These are phyloP conservation scores for Leishmania lainsoni DNA, from an alignment of 208 protist species.

Conservation along the genomic window DNA sequence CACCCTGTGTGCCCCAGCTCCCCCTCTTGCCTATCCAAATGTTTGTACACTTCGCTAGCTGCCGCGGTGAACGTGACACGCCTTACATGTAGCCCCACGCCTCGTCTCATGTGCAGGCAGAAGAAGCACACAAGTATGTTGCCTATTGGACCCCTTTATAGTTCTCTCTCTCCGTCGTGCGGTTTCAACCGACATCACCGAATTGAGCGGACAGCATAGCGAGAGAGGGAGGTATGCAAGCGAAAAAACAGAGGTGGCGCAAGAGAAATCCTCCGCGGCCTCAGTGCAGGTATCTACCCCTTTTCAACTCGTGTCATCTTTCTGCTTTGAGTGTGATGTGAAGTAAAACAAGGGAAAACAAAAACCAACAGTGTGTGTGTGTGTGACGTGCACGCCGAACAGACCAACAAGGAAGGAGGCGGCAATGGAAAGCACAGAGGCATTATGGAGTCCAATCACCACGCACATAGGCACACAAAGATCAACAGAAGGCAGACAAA, in stretches of 20 bases:
- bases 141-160: neutral
- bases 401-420: neutral
- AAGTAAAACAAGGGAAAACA: neutral
- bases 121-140: neutral
- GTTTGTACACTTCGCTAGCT: neutral
- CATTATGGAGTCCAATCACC: constrained; percentile 12
- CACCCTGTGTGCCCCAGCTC: neutral
- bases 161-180: neutral
- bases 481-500: neutral
- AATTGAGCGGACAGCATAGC: neutral
- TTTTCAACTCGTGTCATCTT: neutral
- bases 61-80: neutral
- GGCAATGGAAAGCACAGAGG: constrained; percentile 2
- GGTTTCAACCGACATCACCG: neutral
- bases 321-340: neutral
- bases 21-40: neutral
- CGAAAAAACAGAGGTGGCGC: neutral
- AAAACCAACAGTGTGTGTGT: neutral
- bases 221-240: neutral
- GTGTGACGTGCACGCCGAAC: neutral
- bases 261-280: neutral
- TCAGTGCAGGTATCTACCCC: neutral
- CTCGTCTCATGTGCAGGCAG: neutral
- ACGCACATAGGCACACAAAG: neutral
- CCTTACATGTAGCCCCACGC: neutral